Evolutionary conservation across 2,329 filamentous ascomycete species (phyloP).

Genomic region (Scedosporium boydii): DNA sequence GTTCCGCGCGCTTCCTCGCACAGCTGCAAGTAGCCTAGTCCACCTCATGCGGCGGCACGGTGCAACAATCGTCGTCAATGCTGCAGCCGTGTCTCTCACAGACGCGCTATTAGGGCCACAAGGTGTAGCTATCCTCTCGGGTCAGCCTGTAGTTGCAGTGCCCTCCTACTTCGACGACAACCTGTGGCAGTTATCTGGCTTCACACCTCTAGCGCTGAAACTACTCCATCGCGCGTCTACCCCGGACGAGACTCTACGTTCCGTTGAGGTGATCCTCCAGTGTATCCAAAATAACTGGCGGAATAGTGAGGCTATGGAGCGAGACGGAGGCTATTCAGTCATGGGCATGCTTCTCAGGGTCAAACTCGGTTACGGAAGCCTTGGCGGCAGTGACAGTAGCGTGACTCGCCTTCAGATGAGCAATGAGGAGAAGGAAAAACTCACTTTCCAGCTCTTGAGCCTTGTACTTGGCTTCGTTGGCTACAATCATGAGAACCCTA

Average conservation of each 20-base stretch:
- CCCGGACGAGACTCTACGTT: conserved; percentile 60
- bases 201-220: conserved; percentile 74
- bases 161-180: conserved; percentile 86
- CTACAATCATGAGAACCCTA: conserved; percentile 69
- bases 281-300: conserved; percentile 88
- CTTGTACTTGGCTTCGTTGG: conserved; percentile 80
- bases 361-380: conserved; percentile 51
- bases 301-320: conserved; percentile 97
- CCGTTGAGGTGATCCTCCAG: conserved; percentile 75
- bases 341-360: conserved; percentile 74
- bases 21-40: conserved; percentile 57
- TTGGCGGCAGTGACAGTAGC: conserved; percentile 1
- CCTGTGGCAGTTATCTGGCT: conserved; percentile 87
- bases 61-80: conserved; percentile 77
- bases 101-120: conserved; percentile 76
- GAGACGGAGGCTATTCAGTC: conserved; percentile 87
- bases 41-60: conserved; percentile 63
- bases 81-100: conserved; percentile 75
- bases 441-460: conserved; percentile 58
- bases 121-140: conserved; percentile 73
- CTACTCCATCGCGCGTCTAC: conserved; percentile 69
- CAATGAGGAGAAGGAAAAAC: conserved; percentile 42
- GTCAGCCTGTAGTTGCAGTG: conserved; percentile 69
- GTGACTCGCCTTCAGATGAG: conserved; percentile 33
- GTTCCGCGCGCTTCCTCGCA: conserved; percentile 64